Base-by-base conservation (phyloP, 2,329 filamentous ascomycete species). In the Cordyceps cateniannulata region DNA sequence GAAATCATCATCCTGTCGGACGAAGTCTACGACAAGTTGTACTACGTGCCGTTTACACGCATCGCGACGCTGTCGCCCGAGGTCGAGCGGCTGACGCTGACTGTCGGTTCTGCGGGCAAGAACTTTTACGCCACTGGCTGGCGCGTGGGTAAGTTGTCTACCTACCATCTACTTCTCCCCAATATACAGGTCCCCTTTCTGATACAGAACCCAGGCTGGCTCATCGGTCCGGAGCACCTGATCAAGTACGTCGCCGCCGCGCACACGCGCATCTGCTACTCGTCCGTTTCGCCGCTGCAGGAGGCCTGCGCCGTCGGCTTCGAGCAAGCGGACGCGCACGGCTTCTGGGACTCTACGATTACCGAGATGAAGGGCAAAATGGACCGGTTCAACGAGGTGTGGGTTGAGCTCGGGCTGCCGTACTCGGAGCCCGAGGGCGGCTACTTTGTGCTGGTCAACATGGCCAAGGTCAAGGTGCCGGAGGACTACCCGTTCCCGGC, bases 111-210 rank as follows among this genome's bases (percentile, higher is more conserved):
- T 0, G 95, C 92, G 1, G 95, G 95, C 68, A 99, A 99, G 83
- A 96, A 95, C 79, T 99, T 99, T 76, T 98, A 98, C 71, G 91
- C 91, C 61, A 99, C 95, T 0, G 95, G 95, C 52, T 99, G 95
- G 95, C 87, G 95, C 62, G 93, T 98, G 5, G 85, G 79, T 78
- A 67, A 20, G 78, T 35, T 32, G 32, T 35, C 14, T 12, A 10
- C 32, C 70, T 7, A 7, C 1, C 38, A 42, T 4, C 18, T 16
- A n/a, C 1, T 8, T 16, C 16, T 6, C 1, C 16, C 38, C 38
- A 5, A 25, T 44, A 10, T 20, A 35, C 44, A 20, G 22, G 2
- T 5, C 42, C 18, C 2, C n/a, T 49, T 49, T n/a, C 12, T 27
- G 32, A 9, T 35, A 14, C 32, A 35, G 10, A 2, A 35, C 32